A percentile compares a stretch with the other conserved stretches of the same genome.
Conservation (phyloP, 345 rosid species). For the Lumnitzera racemosa region DNA sequence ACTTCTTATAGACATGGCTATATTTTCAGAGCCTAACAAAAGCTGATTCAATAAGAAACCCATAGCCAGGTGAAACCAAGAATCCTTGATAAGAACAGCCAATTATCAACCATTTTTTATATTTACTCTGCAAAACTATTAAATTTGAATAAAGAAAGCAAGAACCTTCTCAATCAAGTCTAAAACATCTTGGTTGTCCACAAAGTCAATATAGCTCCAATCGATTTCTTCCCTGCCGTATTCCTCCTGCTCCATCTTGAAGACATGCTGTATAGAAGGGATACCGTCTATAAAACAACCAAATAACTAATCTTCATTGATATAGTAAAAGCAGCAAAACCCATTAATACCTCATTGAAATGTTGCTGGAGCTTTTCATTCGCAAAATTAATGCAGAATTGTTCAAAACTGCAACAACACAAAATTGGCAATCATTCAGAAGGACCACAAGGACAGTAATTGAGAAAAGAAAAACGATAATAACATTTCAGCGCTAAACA, state of each 20-base stretch:
- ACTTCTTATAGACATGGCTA: too few relatives aligned
- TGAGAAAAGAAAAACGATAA: too few relatives aligned
- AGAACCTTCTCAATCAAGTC: conserved; percentile 97
- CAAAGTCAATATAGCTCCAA: conserved; percentile 98
- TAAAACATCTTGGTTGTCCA: conserved; percentile 97
- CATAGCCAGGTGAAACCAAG: background rate
- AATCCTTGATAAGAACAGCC: background rate
- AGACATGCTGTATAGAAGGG: conserved; percentile 73
- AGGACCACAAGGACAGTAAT: too few relatives aligned
- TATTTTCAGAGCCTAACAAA: too few relatives aligned
- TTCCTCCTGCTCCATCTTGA: conserved; percentile 99
- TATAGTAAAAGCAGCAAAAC: conserved; percentile 4
- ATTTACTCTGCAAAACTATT: too few relatives aligned
- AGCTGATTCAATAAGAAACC: background rate
- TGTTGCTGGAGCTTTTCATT: conserved; percentile 99
- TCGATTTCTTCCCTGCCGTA: conserved; percentile 89
- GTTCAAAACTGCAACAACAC: conserved; percentile 69
- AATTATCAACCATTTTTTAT: too few relatives aligned
- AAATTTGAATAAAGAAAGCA: conserved; percentile 6
- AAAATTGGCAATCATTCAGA: background rate
- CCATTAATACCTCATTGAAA: conserved; percentile 78
- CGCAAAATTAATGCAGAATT: conserved; percentile 97
- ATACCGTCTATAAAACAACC: background rate
- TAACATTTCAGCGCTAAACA: too few relatives aligned
- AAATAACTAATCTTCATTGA: background rate